A percentile compares a stretch with the other conserved stretches of the same genome.
These are phyloP conservation scores for Millerozyma miso DNA, from an alignment of 805 yeast species.

Conservation along the genomic window DNA sequence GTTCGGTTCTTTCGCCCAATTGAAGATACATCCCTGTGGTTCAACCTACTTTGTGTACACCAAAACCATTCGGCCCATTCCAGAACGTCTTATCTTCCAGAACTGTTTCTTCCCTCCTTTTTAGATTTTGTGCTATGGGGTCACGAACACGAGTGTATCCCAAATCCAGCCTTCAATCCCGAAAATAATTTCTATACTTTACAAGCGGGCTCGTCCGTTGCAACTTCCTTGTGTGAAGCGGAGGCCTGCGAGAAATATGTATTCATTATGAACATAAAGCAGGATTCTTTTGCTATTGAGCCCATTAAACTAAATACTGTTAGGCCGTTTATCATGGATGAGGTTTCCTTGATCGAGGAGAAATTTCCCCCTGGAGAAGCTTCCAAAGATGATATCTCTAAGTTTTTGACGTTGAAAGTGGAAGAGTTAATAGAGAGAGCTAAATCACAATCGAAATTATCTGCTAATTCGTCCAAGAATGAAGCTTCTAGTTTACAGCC, in stretches of 20 bases:
- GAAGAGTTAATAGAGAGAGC: constrained; percentile 65
- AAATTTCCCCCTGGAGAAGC: constrained; percentile 58
- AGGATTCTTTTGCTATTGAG: constrained; percentile 51
- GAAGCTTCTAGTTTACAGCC: constrained; percentile 31
- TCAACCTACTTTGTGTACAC: constrained; percentile 80
- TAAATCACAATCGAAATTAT: constrained; percentile 40
- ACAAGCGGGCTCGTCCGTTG: constrained; percentile 93
- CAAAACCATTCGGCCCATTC: constrained; percentile 87
- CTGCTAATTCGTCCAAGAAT: constrained; percentile 27
- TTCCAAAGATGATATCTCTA: constrained; percentile 55
- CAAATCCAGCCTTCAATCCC: constrained; percentile 58
- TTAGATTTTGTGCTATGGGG: constrained; percentile 91
- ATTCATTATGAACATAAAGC: constrained; percentile 64
- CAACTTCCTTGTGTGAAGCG: constrained; percentile 83
- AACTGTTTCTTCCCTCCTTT: constrained; percentile 73
- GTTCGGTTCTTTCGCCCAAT: constrained; percentile 76
- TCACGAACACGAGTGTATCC: constrained; percentile 93
- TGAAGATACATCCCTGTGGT: constrained; percentile 62
- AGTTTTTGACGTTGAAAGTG: constrained; percentile 58
- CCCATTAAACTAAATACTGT: constrained; percentile 64
- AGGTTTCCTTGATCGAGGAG: constrained; percentile 49
- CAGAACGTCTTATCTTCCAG: constrained; percentile 80
- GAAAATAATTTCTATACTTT: constrained; percentile 68
- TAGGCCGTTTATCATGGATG: constrained; percentile 78
- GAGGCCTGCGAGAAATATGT: constrained; percentile 75